Evolutionary conservation across 352 stramenopile genomes (phyloP), one percentile per base, ranked within the genome.

Genomic region (Thraustotheca clavata): DNA sequence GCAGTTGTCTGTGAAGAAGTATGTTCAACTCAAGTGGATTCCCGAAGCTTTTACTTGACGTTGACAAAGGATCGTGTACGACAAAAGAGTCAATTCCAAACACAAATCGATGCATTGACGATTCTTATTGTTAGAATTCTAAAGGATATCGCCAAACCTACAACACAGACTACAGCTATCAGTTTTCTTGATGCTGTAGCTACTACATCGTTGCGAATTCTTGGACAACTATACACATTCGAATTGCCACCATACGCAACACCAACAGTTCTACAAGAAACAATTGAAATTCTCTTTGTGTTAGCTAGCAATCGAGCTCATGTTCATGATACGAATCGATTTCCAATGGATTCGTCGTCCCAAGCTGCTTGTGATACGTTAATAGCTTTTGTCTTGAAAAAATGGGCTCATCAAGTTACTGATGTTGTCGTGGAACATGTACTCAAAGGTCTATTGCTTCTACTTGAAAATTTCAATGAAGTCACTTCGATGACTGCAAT

Each of bases 1-100:
- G 47, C 35, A 24, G 20, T 24, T 12, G 12, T 65, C 12, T 65
- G 57, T 20, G 57, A 65, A 54, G 57, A 65, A 55, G 57, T 65
- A 11, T 65, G 35, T 18, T 27, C 24, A 16, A 39, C 34, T 8
- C 57, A 65, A 18, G 47, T 47, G 8, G 57, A 65, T 22, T 55
- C 57, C 4, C 36, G 26, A 39, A 46, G 57, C 8, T 33, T 48
- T 12, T 65, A 47, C 33, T n/a, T 20, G 24, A 43, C 38, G 4
- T 34, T 52, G 20, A 65, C 38, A 3, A 65, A 35, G 9, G 57
- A 65, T n/a, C 57, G 38, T n/a, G 24, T 36, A 3, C 18, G 35
- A 27, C 38, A 65, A n/a, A 40, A 33, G 7, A 31, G 26, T 22
- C 35, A 65, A 39, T 65, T 65, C 29, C 7, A 29, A 11, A 29